Evolutionary conservation across 306 rosid genomes (phyloP), one percentile per base, ranked within the genome.

Genomic region (Hippophae rhamnoides): DNA sequence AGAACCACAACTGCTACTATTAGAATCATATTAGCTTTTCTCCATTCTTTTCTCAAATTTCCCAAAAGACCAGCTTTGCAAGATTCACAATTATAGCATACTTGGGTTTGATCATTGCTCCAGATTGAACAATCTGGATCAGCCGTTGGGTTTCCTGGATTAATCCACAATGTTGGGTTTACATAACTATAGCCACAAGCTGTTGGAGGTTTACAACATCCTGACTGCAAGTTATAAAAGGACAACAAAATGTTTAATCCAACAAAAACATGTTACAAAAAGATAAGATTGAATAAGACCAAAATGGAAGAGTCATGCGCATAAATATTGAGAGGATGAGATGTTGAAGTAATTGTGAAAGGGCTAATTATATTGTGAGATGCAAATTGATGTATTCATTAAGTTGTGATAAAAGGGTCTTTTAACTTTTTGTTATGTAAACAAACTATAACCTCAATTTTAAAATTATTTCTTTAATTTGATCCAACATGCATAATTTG

Each of bases 41-140:
- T 88, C 99, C 99, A 92, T 69, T 92, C 99, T 56, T 68, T 47
- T 65, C 95, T 76, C 8, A 92, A 84, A 77, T 83, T 92, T 10
- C 99, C 99, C 56, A 92, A 23, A 7, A 88, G 72, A 46, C 99
- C 99, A 59, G 96, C 99, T 69, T 83, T 88, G 79, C 99, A 92
- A 0, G 99, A 81, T 67, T 82, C 71, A 69, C 99, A 92, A 69
- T 82, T 80, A 75, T 88, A 92, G 77, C 99, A 92, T 25, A 88
- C 69, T 38, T 78, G 81, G 65, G 47, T 84, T 41, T 76, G 99
- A 72, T 92, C 99, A 70, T 88, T 92, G 86, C 64, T 84, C 99
- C 99, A 92, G 47, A 80, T 10, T 27, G 56, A 65, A 78, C 99
- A 88, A 77, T 92, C 99, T 13, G 74, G 83, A 59, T 87, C 96